phyloP scores from a whole-genome alignment of 768 basidiomycete species.

The Obba rivulosa region DNA sequence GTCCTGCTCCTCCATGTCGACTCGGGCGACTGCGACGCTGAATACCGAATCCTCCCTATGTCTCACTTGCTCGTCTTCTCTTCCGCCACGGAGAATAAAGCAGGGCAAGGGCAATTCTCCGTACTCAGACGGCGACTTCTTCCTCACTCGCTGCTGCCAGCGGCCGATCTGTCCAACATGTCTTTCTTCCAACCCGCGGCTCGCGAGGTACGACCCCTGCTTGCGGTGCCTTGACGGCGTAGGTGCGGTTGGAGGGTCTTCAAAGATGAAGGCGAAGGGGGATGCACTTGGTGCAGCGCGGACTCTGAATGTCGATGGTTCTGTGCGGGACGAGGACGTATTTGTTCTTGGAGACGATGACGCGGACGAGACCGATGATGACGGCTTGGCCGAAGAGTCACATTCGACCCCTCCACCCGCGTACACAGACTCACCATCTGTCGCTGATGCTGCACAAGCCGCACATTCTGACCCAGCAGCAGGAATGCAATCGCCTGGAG shows the following conservation, averaged over 20 bases:
- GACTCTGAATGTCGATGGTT: constrained; percentile 43
- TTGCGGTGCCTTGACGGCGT: constrained; percentile 61
- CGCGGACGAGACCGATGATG: constrained; percentile 38
- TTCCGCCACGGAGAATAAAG: constrained; percentile 15
- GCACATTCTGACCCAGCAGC: neutral
- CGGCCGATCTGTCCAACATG: constrained; percentile 63
- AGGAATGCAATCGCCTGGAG: neutral
- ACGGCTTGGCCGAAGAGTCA: constrained; percentile 6
- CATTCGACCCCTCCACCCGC: constrained; percentile 14
- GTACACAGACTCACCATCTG: constrained; percentile 3
- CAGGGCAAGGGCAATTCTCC: neutral
- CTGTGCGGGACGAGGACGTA: constrained; percentile 52
- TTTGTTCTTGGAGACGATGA: constrained; percentile 66
- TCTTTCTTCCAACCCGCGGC: constrained; percentile 52
- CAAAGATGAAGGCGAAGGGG: constrained; percentile 3
- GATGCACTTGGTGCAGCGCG: constrained; percentile 10
- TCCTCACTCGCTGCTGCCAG: constrained; percentile 58
- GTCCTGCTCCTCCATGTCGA: neutral
- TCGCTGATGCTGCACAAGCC: neutral
- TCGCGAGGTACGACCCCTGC: constrained; percentile 68
- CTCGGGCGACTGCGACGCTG: neutral
- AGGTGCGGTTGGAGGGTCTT: constrained; percentile 26
- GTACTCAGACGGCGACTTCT: constrained; percentile 20
- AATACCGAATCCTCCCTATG: constrained; percentile 12
- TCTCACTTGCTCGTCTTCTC: constrained; percentile 24